These are phyloP conservation scores for Aureobasidium sp. DNA, from an alignment of 2,329 filamentous ascomycete species.

Conservation along the genomic window DNA sequence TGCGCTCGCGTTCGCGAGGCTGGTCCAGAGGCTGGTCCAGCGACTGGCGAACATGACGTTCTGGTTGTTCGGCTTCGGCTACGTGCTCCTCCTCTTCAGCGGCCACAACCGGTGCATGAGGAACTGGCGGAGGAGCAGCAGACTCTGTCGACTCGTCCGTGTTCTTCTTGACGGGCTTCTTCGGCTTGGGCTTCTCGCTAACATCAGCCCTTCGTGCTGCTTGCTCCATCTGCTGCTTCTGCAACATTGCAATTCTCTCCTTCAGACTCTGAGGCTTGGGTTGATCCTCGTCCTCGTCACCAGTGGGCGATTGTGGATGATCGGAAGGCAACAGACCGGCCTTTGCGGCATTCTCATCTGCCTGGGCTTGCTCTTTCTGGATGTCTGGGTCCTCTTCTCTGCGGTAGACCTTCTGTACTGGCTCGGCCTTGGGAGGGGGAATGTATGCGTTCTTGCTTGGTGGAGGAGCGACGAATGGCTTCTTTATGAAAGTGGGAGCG, in stretches of 20 bases:
- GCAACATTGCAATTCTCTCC: constrained; percentile 86
- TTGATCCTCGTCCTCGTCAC: constrained; percentile 58
- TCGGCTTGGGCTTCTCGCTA: constrained; percentile 75
- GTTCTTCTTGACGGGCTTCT: constrained; percentile 59
- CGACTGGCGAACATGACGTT: background rate
- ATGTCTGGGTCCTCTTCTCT: constrained; percentile 75
- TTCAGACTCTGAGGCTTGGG: constrained; percentile 91
- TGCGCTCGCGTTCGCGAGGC: background rate
- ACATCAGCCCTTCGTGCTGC: constrained; percentile 73
- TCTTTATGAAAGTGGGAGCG: constrained; percentile 75
- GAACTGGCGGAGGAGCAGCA: constrained; percentile 32
- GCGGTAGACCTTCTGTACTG: constrained; percentile 67
- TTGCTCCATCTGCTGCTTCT: constrained; percentile 89
- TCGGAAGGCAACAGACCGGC: constrained; percentile 47
- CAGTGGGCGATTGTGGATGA: constrained; percentile 17
- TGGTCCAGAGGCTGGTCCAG: constrained; percentile 9
- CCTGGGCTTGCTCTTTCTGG: constrained; percentile 56
- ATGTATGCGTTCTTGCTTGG: constrained; percentile 89
- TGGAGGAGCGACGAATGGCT: constrained; percentile 91
- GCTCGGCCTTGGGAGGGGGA: constrained; percentile 60
- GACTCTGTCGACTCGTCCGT: constrained; percentile 20
- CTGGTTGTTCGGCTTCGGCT: background rate
- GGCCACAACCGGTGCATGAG: background rate
- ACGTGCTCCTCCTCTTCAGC: background rate
- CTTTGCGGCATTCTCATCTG: constrained; percentile 57